These are phyloP conservation scores for Cichorium intybus DNA, from an alignment of 140 eudicot species.

Conservation along the genomic window DNA sequence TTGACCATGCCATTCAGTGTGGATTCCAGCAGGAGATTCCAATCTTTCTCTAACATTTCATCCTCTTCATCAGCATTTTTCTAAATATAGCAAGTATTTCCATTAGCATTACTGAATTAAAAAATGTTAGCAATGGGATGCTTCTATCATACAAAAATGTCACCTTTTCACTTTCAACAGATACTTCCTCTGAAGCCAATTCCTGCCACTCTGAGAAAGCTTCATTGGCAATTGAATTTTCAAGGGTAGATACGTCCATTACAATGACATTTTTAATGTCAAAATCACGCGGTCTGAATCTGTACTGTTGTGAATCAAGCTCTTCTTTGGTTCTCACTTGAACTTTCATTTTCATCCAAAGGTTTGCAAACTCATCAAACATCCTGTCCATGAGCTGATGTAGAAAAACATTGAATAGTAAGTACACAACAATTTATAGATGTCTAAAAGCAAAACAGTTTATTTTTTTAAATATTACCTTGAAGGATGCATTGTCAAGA, in stretches of 20 bases:
- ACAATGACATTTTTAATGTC: conserved; percentile 61
- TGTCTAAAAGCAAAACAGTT: background rate
- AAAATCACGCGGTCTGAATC: conserved; percentile 75
- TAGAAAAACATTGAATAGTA: background rate
- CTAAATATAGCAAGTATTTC: conserved; percentile 25
- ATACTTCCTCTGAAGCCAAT: conserved; percentile 50
- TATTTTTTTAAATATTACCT: conserved; percentile 31
- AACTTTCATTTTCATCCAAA: conserved; percentile 67
- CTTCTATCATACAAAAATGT: conserved; percentile 6
- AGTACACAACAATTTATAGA: background rate
- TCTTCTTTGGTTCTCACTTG: conserved; percentile 54
- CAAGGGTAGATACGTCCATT: conserved; percentile 53
- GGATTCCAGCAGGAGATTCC: conserved; percentile 57
- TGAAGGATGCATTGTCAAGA: conserved; percentile 56
- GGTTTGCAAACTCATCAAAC: conserved; percentile 60
- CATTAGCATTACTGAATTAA: conserved; percentile 7
- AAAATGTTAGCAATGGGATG: background rate
- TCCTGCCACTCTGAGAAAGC: conserved; percentile 87
- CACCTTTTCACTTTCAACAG: conserved; percentile 50
- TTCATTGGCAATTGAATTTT: conserved; percentile 43
- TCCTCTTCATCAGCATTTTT: conserved; percentile 41
- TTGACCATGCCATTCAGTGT: conserved; percentile 54
- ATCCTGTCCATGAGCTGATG: conserved; percentile 56
- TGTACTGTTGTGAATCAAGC: conserved; percentile 53
- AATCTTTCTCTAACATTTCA: conserved; percentile 49